A percentile compares a stretch with the other conserved stretches of the same genome.
Evolutionary conservation across 2,329 filamentous ascomycete species (phyloP).

Genomic region (Escovopsis sp.): DNA sequence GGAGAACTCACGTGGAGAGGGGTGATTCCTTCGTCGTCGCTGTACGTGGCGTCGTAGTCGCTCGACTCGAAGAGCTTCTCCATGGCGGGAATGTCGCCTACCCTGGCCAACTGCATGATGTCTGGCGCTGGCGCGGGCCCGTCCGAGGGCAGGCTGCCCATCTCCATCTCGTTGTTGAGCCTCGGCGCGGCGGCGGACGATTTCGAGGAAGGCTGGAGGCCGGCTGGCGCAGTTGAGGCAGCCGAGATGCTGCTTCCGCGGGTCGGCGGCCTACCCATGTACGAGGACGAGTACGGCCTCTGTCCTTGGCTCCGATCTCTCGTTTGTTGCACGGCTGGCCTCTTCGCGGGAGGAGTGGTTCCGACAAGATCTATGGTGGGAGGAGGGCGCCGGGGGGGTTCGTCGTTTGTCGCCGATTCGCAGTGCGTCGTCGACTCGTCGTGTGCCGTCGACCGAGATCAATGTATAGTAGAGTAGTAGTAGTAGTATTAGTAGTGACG

Average conservation of each 20-base stretch:
- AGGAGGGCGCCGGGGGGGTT: too few relatives aligned
- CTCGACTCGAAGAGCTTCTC: conserved; percentile 77
- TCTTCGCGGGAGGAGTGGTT: too few relatives aligned
- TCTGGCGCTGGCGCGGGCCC: conserved; percentile 42
- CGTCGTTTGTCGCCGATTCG: too few relatives aligned
- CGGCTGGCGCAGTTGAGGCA: conserved; percentile 26
- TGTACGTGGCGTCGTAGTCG: conserved; percentile 67
- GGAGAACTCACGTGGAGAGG: conserved; percentile 63
- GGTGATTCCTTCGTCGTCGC: conserved; percentile 86
- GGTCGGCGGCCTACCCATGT: conserved; percentile 25
- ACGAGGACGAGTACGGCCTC: too few relatives aligned
- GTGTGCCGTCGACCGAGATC: too few relatives aligned
- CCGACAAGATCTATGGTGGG: too few relatives aligned
- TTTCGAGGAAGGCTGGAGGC: conserved; percentile 37
- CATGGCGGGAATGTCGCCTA: conserved; percentile 76
- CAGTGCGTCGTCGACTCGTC: too few relatives aligned
- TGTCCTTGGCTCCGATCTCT: too few relatives aligned
- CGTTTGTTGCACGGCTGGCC: too few relatives aligned
- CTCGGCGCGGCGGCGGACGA: conserved; percentile 36
- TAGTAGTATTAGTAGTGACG: too few relatives aligned
- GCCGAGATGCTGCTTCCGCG: conserved; percentile 19
- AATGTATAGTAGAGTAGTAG: too few relatives aligned
- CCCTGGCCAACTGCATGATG: conserved; percentile 85
- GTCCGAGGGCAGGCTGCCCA: conserved; percentile 32
- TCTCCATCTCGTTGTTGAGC: conserved; percentile 41